Conservation (phyloP, 805 yeast genomes). For the Yarrowia divulgata region DNA sequence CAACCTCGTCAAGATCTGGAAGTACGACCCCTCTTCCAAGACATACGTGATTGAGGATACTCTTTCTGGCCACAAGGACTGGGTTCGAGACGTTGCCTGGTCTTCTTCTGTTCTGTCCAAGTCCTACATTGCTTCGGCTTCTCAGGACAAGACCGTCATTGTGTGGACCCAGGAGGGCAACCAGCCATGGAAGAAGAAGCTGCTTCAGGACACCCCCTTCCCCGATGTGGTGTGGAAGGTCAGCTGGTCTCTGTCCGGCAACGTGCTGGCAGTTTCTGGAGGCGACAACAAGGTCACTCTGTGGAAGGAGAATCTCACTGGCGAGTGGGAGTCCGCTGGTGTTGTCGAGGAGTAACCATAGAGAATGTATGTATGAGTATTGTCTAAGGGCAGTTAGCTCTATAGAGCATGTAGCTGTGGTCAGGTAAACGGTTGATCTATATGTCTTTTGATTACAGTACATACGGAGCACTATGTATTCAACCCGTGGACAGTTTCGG, state of each 20-base stretch:
- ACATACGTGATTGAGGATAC: conserved; percentile 75
- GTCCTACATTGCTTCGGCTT: conserved; percentile 93
- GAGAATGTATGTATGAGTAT: conserved; percentile 27
- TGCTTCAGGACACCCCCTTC: conserved; percentile 78
- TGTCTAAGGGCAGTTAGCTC: background rate
- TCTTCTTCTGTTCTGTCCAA: conserved; percentile 87
- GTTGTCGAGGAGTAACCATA: conserved; percentile 72
- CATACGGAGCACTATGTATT: too few species aligned
- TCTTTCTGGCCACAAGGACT: conserved; percentile 90
- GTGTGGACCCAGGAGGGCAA: conserved; percentile 88
- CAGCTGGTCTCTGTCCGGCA: conserved; percentile 96
- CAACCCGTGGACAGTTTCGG: too few species aligned
- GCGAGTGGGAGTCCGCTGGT: conserved; percentile 98
- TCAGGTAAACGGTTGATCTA: too few species aligned
- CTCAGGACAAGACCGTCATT: conserved; percentile 93
- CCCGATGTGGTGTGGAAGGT: conserved; percentile 99
- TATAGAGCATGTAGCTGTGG: too few species aligned
- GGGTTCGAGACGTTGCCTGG: conserved; percentile 99
- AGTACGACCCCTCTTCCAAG: conserved; percentile 61
- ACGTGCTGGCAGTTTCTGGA: conserved; percentile 91
- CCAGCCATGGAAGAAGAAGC: conserved; percentile 80
- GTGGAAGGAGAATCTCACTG: conserved; percentile 94
- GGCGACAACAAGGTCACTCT: conserved; percentile 95
- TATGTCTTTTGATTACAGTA: too few species aligned
- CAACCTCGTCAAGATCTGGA: conserved; percentile 92